A percentile compares a stretch with the other conserved stretches of the same genome.
Conservation (phyloP, 108 stramenopile species). For the Conticribra weissflogii region DNA sequence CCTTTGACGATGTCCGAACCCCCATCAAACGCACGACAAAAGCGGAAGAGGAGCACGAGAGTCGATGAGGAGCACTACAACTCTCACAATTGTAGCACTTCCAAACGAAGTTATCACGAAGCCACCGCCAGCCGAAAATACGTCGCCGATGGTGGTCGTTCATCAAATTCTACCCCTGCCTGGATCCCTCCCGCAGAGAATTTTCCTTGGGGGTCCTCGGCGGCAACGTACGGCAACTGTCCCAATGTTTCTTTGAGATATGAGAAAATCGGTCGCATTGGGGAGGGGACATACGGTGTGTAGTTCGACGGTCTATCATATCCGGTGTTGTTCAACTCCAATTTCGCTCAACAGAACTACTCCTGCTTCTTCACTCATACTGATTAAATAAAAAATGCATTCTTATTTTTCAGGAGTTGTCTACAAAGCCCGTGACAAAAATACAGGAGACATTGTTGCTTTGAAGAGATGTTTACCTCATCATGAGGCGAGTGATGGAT, state of each 20-base stretch:
- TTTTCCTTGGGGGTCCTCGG: conserved; percentile 9
- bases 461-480: conserved; percentile 84
- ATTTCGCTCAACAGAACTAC: neutral
- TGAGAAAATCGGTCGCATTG: conserved; percentile 92
- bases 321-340: neutral
- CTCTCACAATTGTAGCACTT: neutral
- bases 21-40: neutral
- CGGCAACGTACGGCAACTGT: conserved; percentile 52
- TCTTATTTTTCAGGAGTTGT: conserved; percentile 60
- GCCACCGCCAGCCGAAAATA: neutral
- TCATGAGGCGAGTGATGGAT: conserved; percentile 85
- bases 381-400: neutral
- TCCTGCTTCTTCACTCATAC: neutral
- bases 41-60: neutral
- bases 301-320: neutral
- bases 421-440: conserved; percentile 88
- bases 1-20: neutral
- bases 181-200: conserved; percentile 1
- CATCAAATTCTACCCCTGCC: neutral
- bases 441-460: conserved; percentile 57
- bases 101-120: neutral
- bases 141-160: neutral
- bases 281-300: conserved; percentile 96
- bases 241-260: conserved; percentile 79
- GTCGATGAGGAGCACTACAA: neutral